Evolutionary conservation across 805 yeast species (phyloP).

Genomic region (Lipomyces spencermartinsiae): DNA sequence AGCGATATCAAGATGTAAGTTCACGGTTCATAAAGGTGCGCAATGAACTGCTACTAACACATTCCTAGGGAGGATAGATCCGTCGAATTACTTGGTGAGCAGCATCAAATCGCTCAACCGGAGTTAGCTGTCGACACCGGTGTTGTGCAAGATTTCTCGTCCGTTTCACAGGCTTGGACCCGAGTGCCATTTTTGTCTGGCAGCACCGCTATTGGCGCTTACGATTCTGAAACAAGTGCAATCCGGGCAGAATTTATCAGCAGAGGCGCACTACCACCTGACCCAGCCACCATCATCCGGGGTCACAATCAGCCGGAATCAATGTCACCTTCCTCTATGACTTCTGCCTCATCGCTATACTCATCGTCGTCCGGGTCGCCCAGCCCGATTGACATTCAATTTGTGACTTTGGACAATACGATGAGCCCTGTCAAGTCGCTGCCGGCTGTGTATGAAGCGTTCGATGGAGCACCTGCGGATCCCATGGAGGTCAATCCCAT

Average conservation of each 20-base stretch:
- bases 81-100: not conserved
- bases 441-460: conserved; percentile 3
- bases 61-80: conserved; percentile 1
- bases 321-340: conserved; percentile 35
- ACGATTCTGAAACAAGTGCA: not conserved
- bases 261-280: conserved; percentile 2
- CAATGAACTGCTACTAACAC: not conserved
- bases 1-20: conserved; percentile 16
- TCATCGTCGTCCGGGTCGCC: conserved; percentile 27
- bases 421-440: not conserved
- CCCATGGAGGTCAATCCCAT: conserved; percentile 11
- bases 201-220: not conserved
- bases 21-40: not conserved
- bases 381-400: conserved; percentile 24
- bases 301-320: conserved; percentile 17
- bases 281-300: conserved; percentile 32
- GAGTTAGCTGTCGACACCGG: not conserved
- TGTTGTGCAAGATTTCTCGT: not conserved
- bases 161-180: conserved; percentile 1
- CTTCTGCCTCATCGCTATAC: conserved; percentile 26
- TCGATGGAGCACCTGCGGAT: conserved; percentile 8
- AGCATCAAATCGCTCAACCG: not conserved
- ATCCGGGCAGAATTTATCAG: not conserved
- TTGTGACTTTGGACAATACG: conserved; percentile 3
- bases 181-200: conserved; percentile 2